Conservation (phyloP, 1,284 basidiomycete genomes). For the Lignosus rhinocerotis region DNA sequence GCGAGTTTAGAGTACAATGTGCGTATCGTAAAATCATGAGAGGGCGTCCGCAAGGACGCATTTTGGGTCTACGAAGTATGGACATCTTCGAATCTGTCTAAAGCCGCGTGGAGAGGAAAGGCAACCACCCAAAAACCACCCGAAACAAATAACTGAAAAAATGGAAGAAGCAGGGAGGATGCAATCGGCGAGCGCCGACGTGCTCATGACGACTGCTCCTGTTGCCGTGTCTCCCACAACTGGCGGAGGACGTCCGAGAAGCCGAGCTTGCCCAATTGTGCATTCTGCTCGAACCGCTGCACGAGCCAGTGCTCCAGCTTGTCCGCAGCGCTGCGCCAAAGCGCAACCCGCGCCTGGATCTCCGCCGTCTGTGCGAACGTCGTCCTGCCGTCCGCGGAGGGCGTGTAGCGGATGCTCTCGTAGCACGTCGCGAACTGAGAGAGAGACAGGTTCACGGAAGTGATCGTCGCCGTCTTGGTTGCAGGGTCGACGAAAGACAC, state of each 20-base stretch:
- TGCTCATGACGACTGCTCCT: conserved; percentile 33
- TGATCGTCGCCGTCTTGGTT: conserved; percentile 77
- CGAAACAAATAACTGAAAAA: conserved; percentile 6
- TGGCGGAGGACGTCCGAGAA: conserved; percentile 84
- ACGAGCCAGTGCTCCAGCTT: conserved; percentile 81
- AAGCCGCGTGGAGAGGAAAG: conserved; percentile 7
- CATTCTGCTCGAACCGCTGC: conserved; percentile 87
- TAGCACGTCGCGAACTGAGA: conserved; percentile 89
- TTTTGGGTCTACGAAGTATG: conserved; percentile 23
- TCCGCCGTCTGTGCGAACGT: conserved; percentile 81
- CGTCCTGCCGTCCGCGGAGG: conserved; percentile 62
- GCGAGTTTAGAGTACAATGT: conserved; percentile 28
- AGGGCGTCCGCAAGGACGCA: conserved; percentile 24
- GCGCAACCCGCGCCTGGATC: conserved; percentile 74
- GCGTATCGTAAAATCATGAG: conserved; percentile 28
- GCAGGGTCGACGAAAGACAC: conserved; percentile 89
- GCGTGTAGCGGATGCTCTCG: conserved; percentile 87
- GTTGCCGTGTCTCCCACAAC: conserved; percentile 64
- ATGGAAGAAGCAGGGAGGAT: conserved; percentile 6
- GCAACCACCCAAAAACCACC: conserved; percentile 7
- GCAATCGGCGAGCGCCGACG: conserved; percentile 7
- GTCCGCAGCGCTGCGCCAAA: conserved; percentile 79
- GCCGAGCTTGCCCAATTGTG: conserved; percentile 80
- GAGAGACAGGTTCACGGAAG: conserved; percentile 87
- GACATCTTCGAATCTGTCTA: conserved; percentile 24